Evolutionary conservation across 345 rosid species (phyloP).

Genomic region (Linum trigynum): DNA sequence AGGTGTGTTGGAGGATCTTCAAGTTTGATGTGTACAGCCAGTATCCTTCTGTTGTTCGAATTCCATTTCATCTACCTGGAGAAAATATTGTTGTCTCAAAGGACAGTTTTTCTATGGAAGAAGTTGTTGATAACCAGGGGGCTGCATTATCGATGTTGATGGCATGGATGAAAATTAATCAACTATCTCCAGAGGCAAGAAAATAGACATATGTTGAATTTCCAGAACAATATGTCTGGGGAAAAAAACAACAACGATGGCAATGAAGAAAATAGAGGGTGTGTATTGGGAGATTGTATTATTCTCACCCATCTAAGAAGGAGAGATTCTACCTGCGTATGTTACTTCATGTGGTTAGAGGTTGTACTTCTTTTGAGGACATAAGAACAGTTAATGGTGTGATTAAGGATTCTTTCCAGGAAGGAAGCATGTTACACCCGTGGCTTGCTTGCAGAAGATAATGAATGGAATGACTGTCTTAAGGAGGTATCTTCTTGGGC

Average conservation of each 20-base stretch:
- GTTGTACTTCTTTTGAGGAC: background rate
- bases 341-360: background rate
- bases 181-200: background rate
- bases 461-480: no score
- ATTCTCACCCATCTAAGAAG: background rate
- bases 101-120: background rate
- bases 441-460: no score
- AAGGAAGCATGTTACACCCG: no score
- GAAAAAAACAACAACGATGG: background rate
- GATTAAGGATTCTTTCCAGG: no score
- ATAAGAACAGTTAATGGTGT: no score
- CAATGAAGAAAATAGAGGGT: background rate
- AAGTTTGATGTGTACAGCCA: conserved; percentile 2
- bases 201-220: conserved; percentile 5
- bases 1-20: conserved; percentile 14
- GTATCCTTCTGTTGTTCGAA: background rate
- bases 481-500: no score
- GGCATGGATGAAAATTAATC: conserved; percentile 6
- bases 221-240: conserved; percentile 2
- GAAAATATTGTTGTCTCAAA: background rate
- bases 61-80: background rate
- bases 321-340: conserved; percentile 4
- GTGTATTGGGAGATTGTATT: conserved; percentile 5
- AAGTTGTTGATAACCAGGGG: background rate
- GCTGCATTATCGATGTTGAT: background rate